Evolutionary conservation across 2,329 filamentous ascomycete species (phyloP).

Genomic region (Diplodia intermedia): DNA sequence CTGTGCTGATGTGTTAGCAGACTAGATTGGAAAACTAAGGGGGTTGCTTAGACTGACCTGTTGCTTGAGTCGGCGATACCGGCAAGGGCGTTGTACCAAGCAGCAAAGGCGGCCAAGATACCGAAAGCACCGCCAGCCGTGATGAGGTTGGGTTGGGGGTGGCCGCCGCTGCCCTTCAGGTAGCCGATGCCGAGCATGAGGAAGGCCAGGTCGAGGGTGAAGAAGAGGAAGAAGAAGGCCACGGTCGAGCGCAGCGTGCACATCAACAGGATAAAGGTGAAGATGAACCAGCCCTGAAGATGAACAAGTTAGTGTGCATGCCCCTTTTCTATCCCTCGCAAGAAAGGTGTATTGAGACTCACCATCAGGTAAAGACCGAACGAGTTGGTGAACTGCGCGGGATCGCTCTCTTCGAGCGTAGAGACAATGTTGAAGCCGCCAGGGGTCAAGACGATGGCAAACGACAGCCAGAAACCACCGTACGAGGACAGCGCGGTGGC

Average conservation of each 20-base stretch:
- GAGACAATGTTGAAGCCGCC: conserved; percentile 55
- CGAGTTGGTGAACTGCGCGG: conserved; percentile 57
- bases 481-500: conserved; percentile 63
- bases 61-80: conserved; percentile 63
- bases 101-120: conserved; percentile 60
- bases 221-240: conserved; percentile 64
- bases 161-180: conserved; percentile 52
- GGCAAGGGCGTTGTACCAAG: conserved; percentile 63
- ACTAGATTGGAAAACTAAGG: not conserved
- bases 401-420: conserved; percentile 56
- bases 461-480: conserved; percentile 64
- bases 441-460: conserved; percentile 60
- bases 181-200: conserved; percentile 63
- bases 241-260: conserved; percentile 65
- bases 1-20: conserved; percentile 53
- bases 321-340: no score
- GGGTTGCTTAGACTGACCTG: conserved; percentile 44
- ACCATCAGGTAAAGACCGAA: conserved; percentile 65
- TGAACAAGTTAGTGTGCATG: conserved; percentile 40
- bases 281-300: conserved; percentile 64
- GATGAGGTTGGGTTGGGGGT: conserved; percentile 55
- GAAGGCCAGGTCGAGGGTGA: conserved; percentile 65
- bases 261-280: conserved; percentile 63
- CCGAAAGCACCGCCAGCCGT: conserved; percentile 61
- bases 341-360: not conserved